Conservation (phyloP, 345 rosid species). For the Ceriops decandra region DNA sequence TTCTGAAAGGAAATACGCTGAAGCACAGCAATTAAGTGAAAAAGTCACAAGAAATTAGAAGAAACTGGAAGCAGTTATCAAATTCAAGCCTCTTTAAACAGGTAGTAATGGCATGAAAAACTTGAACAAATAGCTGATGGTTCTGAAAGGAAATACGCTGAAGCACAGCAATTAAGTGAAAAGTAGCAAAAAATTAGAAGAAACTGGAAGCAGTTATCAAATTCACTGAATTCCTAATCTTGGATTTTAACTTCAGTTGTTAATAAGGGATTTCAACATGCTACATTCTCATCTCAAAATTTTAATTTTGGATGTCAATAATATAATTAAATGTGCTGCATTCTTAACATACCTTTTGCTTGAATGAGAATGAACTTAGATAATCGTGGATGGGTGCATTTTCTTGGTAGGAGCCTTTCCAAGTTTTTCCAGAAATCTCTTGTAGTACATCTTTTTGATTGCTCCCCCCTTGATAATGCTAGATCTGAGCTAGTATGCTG, state of each 20-base stretch:
- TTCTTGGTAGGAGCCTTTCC: neutral
- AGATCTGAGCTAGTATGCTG: constrained; percentile 66
- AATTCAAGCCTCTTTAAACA: constrained; percentile 75
- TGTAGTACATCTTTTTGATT: neutral
- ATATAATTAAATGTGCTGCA: neutral
- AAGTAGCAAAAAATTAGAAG: constrained; percentile 62
- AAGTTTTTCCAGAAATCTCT: constrained; percentile 2
- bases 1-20: constrained; percentile 55
- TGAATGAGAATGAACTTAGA: too few species aligned
- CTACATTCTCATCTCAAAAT: neutral
- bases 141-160: constrained; percentile 54
- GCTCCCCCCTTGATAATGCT: constrained; percentile 28
- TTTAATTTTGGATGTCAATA: too few species aligned
- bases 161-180: constrained; percentile 61
- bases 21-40: constrained; percentile 63
- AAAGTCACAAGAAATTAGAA: constrained; percentile 59
- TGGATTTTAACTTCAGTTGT: neutral
- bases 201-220: constrained; percentile 49
- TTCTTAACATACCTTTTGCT: too few species aligned
- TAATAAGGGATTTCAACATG: neutral
- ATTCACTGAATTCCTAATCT: neutral
- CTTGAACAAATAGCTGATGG: constrained; percentile 58
- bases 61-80: constrained; percentile 73
- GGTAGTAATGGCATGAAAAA: constrained; percentile 45
- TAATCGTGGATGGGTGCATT: neutral